Conservation (phyloP, 495 filamentous ascomycete species). For the Hyaloscypha finlandica region DNA sequence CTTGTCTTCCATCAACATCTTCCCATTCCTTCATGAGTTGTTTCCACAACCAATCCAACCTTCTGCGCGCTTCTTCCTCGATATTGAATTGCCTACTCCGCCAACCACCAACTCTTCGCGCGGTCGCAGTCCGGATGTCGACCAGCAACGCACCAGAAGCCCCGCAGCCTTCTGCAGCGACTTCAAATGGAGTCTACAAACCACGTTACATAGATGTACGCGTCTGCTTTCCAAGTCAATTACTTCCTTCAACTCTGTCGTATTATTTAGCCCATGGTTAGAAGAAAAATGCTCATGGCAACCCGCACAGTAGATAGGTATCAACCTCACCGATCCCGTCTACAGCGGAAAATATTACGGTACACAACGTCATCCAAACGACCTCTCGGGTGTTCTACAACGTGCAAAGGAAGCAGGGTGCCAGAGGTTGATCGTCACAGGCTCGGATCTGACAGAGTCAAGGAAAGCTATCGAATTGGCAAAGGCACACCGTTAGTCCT, state of each 20-base stretch:
- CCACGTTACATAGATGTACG: constrained; percentile 27
- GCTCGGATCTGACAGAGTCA: constrained; percentile 82
- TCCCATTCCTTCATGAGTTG: not conserved
- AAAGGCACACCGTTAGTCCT: constrained; percentile 64
- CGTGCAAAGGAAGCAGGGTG: constrained; percentile 78
- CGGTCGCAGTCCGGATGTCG: constrained; percentile 13
- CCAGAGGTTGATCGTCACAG: constrained; percentile 88
- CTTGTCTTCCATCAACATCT: not conserved
- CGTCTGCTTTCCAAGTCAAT: not conserved
- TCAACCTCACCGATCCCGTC: constrained; percentile 89
- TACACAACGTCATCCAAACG: constrained; percentile 75
- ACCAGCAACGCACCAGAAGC: not conserved
- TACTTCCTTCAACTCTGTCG: not conserved
- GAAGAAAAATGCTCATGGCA: not conserved
- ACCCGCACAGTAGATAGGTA: constrained; percentile 63
- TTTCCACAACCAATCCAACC: not conserved
- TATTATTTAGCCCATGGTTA: not conserved
- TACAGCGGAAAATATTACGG: constrained; percentile 85
- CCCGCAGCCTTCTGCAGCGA: constrained; percentile 1
- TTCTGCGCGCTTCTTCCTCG: not conserved
- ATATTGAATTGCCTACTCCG: not conserved
- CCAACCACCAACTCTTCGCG: not conserved
- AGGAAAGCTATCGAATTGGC: constrained; percentile 73
- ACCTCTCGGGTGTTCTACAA: constrained; percentile 73
- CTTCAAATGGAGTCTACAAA: constrained; percentile 7